Evolutionary conservation across 1,284 basidiomycete genomes (phyloP), one percentile per base, ranked within the genome.

Genomic region (Trichosporon sp.): DNA sequence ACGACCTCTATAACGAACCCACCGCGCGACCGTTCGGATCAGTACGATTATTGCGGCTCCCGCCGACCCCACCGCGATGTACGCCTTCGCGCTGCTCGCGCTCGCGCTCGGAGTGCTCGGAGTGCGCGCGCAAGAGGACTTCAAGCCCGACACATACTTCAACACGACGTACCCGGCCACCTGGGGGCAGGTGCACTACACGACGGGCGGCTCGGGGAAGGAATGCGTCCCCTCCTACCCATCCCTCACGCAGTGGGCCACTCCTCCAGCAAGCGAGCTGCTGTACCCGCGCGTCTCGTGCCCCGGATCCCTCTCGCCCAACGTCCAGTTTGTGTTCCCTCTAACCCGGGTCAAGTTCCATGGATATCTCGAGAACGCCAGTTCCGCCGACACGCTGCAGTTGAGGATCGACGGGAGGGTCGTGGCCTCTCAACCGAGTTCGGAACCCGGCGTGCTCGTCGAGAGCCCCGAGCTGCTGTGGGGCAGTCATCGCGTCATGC

Each of bases 141-240:
- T 31, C 54, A 31, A 10, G 54, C 54, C 54, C 10, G 54, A 26
- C 54, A 19, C 8, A 2, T 1, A 1, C 26, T 59, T 59, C 54
- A 14, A 59, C 54, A 4, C 1, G 4, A 59, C 26, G 11, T 31
- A 26, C 26, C 26, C 54, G 26, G 2, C 54, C 11, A 32, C 54
- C 26, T 59, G 54, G 54, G 54, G 11, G 11, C 54, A 59, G 26
- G 54, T 59, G 54, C 4, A 26, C 19, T 59, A 59, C 54, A 59
- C 54, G 31, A 12, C 21, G 10, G 12, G 26, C 10, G 54, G 54
- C 8, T 59, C 54, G 26, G 54, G 21, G 21, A 3, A 1, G 26
- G 21, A 3, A 10, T 59, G 54, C 8, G 12, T 31, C 19, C 54
- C 54, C 3, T 31, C 26, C 26, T 59, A 3, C 21, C 54, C 54